Percentiles rank a stretch among this genome's conserved stretches.
Evolutionary conservation across 352 stramenopile genomes (phyloP).

Genomic region (Pythium coloratum): DNA sequence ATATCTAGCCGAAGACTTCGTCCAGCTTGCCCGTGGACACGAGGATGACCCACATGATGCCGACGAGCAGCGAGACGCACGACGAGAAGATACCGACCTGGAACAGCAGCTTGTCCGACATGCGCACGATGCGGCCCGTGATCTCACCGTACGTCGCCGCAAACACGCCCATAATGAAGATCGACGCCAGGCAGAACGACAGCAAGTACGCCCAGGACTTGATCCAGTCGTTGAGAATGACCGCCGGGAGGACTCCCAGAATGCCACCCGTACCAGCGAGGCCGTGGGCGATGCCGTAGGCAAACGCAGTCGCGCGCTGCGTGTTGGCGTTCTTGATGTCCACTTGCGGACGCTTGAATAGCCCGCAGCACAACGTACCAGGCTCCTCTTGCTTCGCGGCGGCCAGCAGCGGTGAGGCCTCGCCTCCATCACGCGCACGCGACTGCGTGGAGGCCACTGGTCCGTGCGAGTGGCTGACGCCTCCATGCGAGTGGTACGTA

Average conservation of each 20-base stretch:
- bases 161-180: constrained; percentile 88
- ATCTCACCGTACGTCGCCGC: constrained; percentile 68
- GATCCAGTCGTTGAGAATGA: constrained; percentile 65
- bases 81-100: constrained; percentile 59
- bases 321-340: constrained; percentile 36
- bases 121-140: constrained; percentile 42
- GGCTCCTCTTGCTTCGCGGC: constrained; percentile 11
- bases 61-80: constrained; percentile 53
- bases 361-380: constrained; percentile 33
- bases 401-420: constrained; percentile 5
- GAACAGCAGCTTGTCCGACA: constrained; percentile 43
- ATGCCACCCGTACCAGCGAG: constrained; percentile 58
- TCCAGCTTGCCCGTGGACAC: constrained; percentile 49
- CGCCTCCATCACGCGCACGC: constrained; percentile 10
- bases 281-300: constrained; percentile 76
- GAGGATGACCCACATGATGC: constrained; percentile 62
- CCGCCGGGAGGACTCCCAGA: constrained; percentile 75
- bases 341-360: constrained; percentile 11
- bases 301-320: constrained; percentile 56
- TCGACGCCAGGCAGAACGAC: constrained; percentile 82
- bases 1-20: constrained; percentile 41
- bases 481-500: background rate
- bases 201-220: constrained; percentile 73
- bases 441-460: background rate
- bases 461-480: constrained; percentile 11